Evolutionary conservation across 352 stramenopile species (phyloP), one percentile per base, ranked within the genome.

Genomic region (Phytophthora uliginosa): DNA sequence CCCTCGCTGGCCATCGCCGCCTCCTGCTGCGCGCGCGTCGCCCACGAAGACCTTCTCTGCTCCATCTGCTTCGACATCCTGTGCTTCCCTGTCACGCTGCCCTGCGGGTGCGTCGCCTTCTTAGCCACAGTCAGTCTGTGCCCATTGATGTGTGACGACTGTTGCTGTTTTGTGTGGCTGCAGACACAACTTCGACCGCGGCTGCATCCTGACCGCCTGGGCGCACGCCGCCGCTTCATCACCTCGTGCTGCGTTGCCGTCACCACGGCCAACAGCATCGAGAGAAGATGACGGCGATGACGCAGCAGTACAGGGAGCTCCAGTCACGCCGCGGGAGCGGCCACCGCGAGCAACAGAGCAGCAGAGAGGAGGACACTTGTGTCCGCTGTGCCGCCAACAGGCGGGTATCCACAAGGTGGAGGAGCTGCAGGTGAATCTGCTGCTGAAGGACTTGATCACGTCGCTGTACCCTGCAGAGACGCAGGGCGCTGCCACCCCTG

Each of bases 141-240:
- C 7, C 13, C 45, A 45, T 45, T 45, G 3, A 20, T 33, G 9
- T 50, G 42, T 60, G 12, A 26, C 57, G 20, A 28, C 48, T 59
- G n/a, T 45, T 7, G 38, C 0, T 42, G 15, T 45, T 45, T 58
- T 62, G 8, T 61, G 50, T 66, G 60, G 7, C 40, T 63, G 20
- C 63, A 95, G 88, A n/a, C 88, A 95, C 73, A 95, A 95, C 74
- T 95, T 94, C 62, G 88, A 95, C 64, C 86, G 88, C 9, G 88
- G 88, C 7, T 95, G 88, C 64, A 88, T 95, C 28, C 61, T 95
- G 24, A 85, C 75, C 1, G 87, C 87, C 6, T 95, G 87, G 87
- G 61, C 72, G 5, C 81, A 89, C 52, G 75, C 86, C 54, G 53
- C 55, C 28, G 65, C 33, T 22, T 24, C 40, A 3, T 33, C n/a